Evolutionary conservation across 306 rosid genomes (phyloP).

Genomic region (Rosa multiflora): DNA sequence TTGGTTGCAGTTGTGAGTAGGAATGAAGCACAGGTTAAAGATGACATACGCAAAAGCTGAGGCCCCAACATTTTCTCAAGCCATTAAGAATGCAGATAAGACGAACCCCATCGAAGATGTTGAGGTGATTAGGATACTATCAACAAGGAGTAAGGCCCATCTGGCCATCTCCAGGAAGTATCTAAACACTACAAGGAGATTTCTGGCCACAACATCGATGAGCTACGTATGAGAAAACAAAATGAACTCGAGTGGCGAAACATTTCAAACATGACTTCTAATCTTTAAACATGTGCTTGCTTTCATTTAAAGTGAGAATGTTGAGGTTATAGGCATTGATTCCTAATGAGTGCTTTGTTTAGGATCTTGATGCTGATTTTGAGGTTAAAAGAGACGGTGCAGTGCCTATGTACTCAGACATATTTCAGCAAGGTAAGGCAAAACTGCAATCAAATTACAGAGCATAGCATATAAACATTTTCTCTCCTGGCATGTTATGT

Average conservation of each 20-base stretch:
- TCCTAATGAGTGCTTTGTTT: conserved; percentile 9
- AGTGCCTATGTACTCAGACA: conserved; percentile 67
- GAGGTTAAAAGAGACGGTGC: conserved; percentile 61
- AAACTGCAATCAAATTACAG: not conserved
- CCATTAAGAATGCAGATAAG: conserved; percentile 48
- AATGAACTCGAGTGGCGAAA: not conserved
- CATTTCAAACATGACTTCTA: not conserved
- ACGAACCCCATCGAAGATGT: conserved; percentile 54
- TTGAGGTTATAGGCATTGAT: not conserved
- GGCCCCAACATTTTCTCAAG: conserved; percentile 50
- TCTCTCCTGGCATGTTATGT: not conserved
- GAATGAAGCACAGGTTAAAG: conserved; percentile 65
- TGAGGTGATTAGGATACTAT: conserved; percentile 63
- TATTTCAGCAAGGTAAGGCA: conserved; percentile 65
- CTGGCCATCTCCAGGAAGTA: conserved; percentile 47
- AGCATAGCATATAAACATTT: not conserved
- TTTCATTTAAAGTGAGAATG: not conserved
- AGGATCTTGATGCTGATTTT: conserved; percentile 27
- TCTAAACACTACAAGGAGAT: conserved; percentile 66
- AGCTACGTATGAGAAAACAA: conserved; percentile 51
- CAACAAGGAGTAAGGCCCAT: conserved; percentile 73
- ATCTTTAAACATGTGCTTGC: not conserved
- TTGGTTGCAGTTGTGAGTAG: conserved; percentile 84
- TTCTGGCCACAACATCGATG: conserved; percentile 56
- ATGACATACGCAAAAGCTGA: conserved; percentile 63